Evolutionary conservation across 164 flowering plant genomes (phyloP), one percentile per base, ranked within the genome.

Genomic region (Pachysandra terminalis): DNA sequence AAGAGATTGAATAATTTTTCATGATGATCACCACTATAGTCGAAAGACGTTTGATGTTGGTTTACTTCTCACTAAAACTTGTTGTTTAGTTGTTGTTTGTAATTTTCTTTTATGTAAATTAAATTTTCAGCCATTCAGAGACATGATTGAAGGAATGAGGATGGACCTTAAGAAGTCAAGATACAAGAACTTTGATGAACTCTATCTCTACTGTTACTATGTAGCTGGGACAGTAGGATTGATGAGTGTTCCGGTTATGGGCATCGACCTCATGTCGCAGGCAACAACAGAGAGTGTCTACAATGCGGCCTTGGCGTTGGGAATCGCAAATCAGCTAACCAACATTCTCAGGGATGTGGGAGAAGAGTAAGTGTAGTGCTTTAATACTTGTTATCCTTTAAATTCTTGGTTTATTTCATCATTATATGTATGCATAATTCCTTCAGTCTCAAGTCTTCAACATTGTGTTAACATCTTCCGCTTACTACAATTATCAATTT

Each of bases 71-170:
- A 59, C 54, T 41, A 54, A 59, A 9, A 63, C 56, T 12, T 23
- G 23, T 32, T 23, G 40, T n/a, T 64, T 16, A n/a, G n/a, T n/a
- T n/a, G n/a, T n/a, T n/a, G n/a, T n/a, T n/a, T n/a, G n/a, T n/a
- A n/a, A n/a, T n/a, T n/a, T n/a, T n/a, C n/a, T n/a, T n/a, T n/a
- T n/a, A n/a, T n/a, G 5, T 32, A 7, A 32, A 32, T 32, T 73
- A 55, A 25, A 55, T 60, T 75, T 81, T 68, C 88, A 92, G 98
- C 98, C 98, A 58, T 92, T 92, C 74, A 93, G 82, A 71, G 96
- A 93, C 76, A 93, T 93, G 98, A 84, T 90, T 16, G 96, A 93
- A 78, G 98, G 98, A 76, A 93, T 93, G 98, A 83, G 96, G 73
- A 75, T 85, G 86, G 98, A 93, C 76, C 85, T 93, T 5, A 75